Percentiles rank a stretch among this genome's conserved stretches.
phyloP scores from a whole-genome alignment of 495 filamentous ascomycete species.

The Podospora sp. region DNA sequence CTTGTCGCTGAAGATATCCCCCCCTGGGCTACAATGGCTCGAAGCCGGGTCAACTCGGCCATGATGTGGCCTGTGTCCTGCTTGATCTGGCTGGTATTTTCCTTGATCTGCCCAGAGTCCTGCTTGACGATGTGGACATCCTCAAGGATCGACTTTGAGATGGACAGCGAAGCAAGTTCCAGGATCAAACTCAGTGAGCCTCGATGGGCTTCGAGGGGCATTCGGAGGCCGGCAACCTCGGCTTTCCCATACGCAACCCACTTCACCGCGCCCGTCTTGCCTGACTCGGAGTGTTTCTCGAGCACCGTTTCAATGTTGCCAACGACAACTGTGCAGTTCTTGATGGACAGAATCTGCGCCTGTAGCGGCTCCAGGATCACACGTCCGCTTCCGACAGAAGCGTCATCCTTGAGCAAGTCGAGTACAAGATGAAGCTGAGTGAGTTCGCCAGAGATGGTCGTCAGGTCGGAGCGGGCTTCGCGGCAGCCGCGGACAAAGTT shows the following conservation, averaged over 20 bases:
- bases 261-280: conserved; percentile 16
- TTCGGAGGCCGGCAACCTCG: conserved; percentile 28
- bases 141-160: conserved; percentile 13
- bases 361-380: conserved; percentile 25
- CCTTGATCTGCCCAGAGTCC: conserved; percentile 23
- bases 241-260: conserved; percentile 27
- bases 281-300: conserved; percentile 18
- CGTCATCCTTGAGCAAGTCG: conserved; percentile 27
- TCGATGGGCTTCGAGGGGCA: conserved; percentile 34
- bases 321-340: conserved; percentile 29
- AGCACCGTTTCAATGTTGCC: conserved; percentile 29
- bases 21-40: conserved; percentile 12
- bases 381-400: neutral
- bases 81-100: too few relatives aligned
- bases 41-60: conserved; percentile 27
- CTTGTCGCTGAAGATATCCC: neutral
- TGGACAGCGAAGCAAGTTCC: conserved; percentile 29
- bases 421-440: conserved; percentile 22
- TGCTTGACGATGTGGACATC: conserved; percentile 23
- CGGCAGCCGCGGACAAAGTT: conserved; percentile 25
- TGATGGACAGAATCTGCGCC: conserved; percentile 30
- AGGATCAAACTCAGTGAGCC: conserved; percentile 31
- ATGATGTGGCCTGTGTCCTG: conserved; percentile 30
- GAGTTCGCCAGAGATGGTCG: conserved; percentile 21
- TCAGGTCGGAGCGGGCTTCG: conserved; percentile 22